phyloP scores from a whole-genome alignment of 2,329 filamentous ascomycete species.

The Talaromyces sp. region DNA sequence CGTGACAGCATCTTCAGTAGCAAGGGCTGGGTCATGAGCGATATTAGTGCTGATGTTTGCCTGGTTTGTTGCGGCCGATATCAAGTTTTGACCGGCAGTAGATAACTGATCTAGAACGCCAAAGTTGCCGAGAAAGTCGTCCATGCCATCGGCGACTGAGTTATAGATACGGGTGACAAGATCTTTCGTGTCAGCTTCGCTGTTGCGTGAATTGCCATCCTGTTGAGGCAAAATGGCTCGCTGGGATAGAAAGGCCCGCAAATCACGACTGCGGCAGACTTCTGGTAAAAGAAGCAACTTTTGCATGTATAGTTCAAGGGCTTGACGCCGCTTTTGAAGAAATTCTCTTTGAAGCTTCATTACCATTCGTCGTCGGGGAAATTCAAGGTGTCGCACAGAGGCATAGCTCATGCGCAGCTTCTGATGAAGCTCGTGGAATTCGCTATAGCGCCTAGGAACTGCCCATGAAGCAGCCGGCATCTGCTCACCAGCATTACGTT shows the following conservation, averaged over 20 bases:
- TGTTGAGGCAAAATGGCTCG: constrained; percentile 73
- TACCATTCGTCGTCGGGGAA: constrained; percentile 86
- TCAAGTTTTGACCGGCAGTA: constrained; percentile 84
- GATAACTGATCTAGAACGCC: constrained; percentile 94
- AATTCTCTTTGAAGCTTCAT: constrained; percentile 98
- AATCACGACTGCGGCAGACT: constrained; percentile 88
- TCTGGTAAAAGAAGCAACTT: constrained; percentile 84
- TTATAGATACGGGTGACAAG: constrained; percentile 95
- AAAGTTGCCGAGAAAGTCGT: constrained; percentile 95
- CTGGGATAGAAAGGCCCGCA: constrained; percentile 88
- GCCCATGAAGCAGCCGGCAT: constrained; percentile 97
- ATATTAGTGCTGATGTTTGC: constrained; percentile 48
- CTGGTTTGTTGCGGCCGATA: constrained; percentile 52
- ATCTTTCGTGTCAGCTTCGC: constrained; percentile 69
- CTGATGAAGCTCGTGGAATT: constrained; percentile 95
- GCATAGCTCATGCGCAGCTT: constrained; percentile 81
- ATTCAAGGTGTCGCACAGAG: constrained; percentile 85
- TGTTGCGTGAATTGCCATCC: constrained; percentile 55
- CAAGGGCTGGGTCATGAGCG: constrained; percentile 49
- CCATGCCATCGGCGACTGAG: constrained; percentile 96
- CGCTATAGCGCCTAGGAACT: constrained; percentile 89
- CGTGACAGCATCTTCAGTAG: constrained; percentile 53
- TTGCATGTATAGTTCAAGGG: constrained; percentile 81
- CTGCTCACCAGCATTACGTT: constrained; percentile 85
- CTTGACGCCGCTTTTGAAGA: constrained; percentile 80